These are phyloP conservation scores for Datisca glomerata DNA, from an alignment of 306 rosid genomes.

Conservation along the genomic window DNA sequence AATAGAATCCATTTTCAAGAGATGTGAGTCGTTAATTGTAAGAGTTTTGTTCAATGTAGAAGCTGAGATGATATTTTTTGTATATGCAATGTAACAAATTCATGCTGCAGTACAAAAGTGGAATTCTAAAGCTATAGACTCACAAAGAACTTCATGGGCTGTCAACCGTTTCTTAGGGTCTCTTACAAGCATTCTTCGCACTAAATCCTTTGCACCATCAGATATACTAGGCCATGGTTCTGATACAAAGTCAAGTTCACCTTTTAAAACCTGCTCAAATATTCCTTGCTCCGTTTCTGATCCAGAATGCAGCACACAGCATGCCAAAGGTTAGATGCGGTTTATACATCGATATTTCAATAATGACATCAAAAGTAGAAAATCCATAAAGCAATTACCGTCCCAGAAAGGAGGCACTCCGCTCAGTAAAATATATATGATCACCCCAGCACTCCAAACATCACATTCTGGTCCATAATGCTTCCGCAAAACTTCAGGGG, in stretches of 20 bases:
- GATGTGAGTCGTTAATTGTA: too few relatives aligned
- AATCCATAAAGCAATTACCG: constrained; percentile 41
- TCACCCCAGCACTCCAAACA: constrained; percentile 99
- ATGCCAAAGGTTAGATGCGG: constrained; percentile 7
- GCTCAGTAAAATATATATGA: constrained; percentile 75
- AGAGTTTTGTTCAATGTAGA: too few relatives aligned
- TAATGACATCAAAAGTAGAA: neutral
- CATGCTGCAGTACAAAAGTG: neutral
- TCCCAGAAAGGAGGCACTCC: constrained; percentile 99
- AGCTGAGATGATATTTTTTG: too few relatives aligned
- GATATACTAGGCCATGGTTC: constrained; percentile 98
- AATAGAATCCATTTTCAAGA: too few relatives aligned
- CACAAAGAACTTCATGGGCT: constrained; percentile 93
- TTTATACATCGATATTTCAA: constrained; percentile 1
- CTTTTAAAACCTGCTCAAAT: constrained; percentile 93
- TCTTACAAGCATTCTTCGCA: constrained; percentile 74
- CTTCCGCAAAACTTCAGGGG: constrained; percentile 91
- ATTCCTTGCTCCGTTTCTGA: constrained; percentile 93
- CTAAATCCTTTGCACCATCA: constrained; percentile 79
- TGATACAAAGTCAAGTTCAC: constrained; percentile 78
- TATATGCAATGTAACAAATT: too few relatives aligned
- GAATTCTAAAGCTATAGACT: constrained; percentile 25
- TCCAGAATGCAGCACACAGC: constrained; percentile 14
- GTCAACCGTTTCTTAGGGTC: constrained; percentile 79
- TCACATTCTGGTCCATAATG: constrained; percentile 82